Conservation (phyloP, 768 basidiomycete genomes). For the Agaricus bisporus region DNA sequence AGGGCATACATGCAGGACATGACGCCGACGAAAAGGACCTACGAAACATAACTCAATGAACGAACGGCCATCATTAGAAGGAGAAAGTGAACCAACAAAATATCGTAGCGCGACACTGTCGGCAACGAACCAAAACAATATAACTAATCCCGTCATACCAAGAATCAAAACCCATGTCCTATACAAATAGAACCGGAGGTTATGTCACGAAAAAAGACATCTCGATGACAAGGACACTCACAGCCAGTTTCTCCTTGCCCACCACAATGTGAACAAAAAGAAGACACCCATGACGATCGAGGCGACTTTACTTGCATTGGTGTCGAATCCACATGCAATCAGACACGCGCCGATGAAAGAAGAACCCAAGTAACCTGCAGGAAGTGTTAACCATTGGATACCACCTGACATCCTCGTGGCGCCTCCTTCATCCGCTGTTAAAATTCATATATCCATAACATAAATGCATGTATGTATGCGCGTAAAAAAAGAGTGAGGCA, state of each 20-base stretch:
- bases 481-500: not conserved
- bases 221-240: conserved; percentile 25
- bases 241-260: conserved; percentile 74
- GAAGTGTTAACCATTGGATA: conserved; percentile 72
- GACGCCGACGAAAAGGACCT: conserved; percentile 78
- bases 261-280: conserved; percentile 86
- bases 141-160: conserved; percentile 73
- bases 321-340: conserved; percentile 86
- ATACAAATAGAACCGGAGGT: not conserved
- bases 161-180: conserved; percentile 78
- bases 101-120: conserved; percentile 73
- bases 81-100: conserved; percentile 39
- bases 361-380: conserved; percentile 78
- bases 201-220: not conserved
- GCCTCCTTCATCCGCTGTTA: conserved; percentile 80
- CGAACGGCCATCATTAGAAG: not conserved
- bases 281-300: conserved; percentile 76
- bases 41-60: not conserved
- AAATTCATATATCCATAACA: not conserved
- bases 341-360: conserved; percentile 82
- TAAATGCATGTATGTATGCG: not conserved
- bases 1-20: conserved; percentile 87
- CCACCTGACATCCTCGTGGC: conserved; percentile 86
- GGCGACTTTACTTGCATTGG: conserved; percentile 83
- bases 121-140: conserved; percentile 80